Percentiles rank a stretch among this genome's conserved stretches.
phyloP scores from a whole-genome alignment of 805 yeast genomes.

The Danielia reshetovae region DNA sequence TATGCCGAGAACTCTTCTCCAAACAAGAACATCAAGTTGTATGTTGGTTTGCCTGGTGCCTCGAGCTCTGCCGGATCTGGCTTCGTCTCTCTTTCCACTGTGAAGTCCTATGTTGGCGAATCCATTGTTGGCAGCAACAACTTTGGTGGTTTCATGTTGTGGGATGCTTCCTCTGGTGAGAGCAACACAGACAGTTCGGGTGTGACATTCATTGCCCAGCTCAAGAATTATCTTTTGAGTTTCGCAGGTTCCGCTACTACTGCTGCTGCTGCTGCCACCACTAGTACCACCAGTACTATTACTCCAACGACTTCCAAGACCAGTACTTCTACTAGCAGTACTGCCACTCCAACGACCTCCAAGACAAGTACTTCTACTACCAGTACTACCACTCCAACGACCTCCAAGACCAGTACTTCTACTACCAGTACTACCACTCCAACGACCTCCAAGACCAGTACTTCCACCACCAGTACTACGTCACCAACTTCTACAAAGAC shows the following conservation, averaged over 20 bases:
- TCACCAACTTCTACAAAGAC: constrained; percentile 11
- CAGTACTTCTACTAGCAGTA: not conserved
- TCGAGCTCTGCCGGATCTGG: constrained; percentile 54
- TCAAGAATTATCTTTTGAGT: constrained; percentile 1
- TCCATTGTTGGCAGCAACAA: constrained; percentile 12
- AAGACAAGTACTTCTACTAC: constrained; percentile 1
- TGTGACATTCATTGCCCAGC: constrained; percentile 8
- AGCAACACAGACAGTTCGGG: constrained; percentile 30
- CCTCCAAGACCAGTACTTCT: constrained; percentile 2
- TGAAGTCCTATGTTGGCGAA: constrained; percentile 14
- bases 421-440: not conserved
- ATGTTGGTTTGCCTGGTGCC: constrained; percentile 64
- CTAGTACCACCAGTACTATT: constrained; percentile 1
- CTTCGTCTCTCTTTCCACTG: constrained; percentile 32
- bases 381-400: constrained; percentile 1
- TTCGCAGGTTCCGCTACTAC: not conserved
- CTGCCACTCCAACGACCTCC: constrained; percentile 2
- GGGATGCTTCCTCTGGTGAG: constrained; percentile 75
- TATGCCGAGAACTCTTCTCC: constrained; percentile 58
- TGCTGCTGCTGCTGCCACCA: constrained; percentile 1
- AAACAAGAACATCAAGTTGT: constrained; percentile 66
- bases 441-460: not conserved
- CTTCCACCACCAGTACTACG: constrained; percentile 18
- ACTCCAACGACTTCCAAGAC: constrained; percentile 1
- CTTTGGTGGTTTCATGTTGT: constrained; percentile 73